A percentile compares a stretch with the other conserved stretches of the same genome.
Conservation (phyloP, 176 grass and related monocot species). For the Cocos nucifera region DNA sequence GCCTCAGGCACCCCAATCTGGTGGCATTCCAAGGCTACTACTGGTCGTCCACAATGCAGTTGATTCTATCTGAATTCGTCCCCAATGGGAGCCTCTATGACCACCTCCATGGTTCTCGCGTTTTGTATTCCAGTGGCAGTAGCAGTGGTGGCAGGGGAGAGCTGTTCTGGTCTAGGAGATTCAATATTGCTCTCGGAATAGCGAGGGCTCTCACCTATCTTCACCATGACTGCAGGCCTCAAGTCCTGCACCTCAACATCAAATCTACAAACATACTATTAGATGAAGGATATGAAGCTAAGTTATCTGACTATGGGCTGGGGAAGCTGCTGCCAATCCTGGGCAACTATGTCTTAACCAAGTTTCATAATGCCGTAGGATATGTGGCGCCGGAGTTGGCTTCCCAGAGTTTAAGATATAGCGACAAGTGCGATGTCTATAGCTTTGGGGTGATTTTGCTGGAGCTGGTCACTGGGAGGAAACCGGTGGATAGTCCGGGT, state of each 20-base stretch:
- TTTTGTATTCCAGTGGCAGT: constrained; percentile 25
- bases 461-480: constrained; percentile 81
- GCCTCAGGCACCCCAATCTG: constrained; percentile 59
- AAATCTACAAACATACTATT: constrained; percentile 95
- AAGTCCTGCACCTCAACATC: constrained; percentile 91
- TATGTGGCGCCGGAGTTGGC: constrained; percentile 88
- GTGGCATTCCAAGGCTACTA: constrained; percentile 87
- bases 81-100: constrained; percentile 70
- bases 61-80: constrained; percentile 72
- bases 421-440: constrained; percentile 89
- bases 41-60: constrained; percentile 85
- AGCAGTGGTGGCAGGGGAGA: constrained; percentile 33
- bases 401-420: constrained; percentile 68
- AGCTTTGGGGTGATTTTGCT: constrained; percentile 94
- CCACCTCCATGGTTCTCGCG: constrained; percentile 50
- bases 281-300: constrained; percentile 70
- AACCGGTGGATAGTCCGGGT: constrained; percentile 65
- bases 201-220: constrained; percentile 79
- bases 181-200: constrained; percentile 62
- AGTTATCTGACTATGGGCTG: constrained; percentile 91
- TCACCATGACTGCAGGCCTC: constrained; percentile 87
- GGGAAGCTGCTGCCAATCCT: constrained; percentile 74
- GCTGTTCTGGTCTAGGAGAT: constrained; percentile 66
- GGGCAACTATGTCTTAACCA: constrained; percentile 64
- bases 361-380: constrained; percentile 62